A percentile compares a stretch with the other conserved stretches of the same genome.
Evolutionary conservation across 2,329 filamentous ascomycete genomes (phyloP).

Genomic region (Diaporthe australafricana): DNA sequence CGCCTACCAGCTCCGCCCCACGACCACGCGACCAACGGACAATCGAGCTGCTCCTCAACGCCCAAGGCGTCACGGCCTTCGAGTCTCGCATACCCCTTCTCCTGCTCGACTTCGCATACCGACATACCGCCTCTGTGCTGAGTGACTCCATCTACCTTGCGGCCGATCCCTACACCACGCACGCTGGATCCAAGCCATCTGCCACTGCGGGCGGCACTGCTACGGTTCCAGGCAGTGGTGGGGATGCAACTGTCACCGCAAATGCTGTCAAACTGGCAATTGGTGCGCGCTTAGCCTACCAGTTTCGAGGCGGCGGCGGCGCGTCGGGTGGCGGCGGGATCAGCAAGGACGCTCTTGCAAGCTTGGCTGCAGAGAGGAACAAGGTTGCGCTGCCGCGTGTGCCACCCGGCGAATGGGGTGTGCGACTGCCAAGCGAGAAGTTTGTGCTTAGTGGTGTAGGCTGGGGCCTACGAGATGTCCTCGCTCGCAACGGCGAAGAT

Average conservation of each 20-base stretch:
- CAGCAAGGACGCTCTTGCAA: constrained; percentile 81
- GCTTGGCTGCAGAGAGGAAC: constrained; percentile 79
- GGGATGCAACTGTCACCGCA: constrained; percentile 69
- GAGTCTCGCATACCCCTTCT: constrained; percentile 85
- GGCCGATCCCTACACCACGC: constrained; percentile 74
- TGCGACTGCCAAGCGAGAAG: constrained; percentile 74
- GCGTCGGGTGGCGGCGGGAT: constrained; percentile 60
- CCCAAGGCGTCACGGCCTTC: constrained; percentile 82
- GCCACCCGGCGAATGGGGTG: constrained; percentile 74
- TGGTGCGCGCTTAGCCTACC: constrained; percentile 73
- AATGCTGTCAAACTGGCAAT: constrained; percentile 81
- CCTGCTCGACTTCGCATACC: constrained; percentile 88
- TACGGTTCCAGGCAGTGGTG: constrained; percentile 55
- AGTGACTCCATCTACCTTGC: constrained; percentile 77
- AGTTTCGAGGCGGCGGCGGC: constrained; percentile 70
- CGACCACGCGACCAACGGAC: constrained; percentile 83
- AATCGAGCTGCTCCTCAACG: constrained; percentile 82
- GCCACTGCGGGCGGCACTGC: constrained; percentile 62
- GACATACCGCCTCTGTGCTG: constrained; percentile 79
- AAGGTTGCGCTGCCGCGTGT: constrained; percentile 73
- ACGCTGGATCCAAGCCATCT: constrained; percentile 65
- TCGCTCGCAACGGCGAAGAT: constrained; percentile 61
- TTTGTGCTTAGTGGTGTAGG: constrained; percentile 75
- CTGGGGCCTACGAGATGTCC: constrained; percentile 72
- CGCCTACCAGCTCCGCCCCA: constrained; percentile 55